Evolutionary conservation across 2,329 filamentous ascomycete genomes (phyloP), one percentile per base, ranked within the genome.

Genomic region (Aspergillus carbonarius): DNA sequence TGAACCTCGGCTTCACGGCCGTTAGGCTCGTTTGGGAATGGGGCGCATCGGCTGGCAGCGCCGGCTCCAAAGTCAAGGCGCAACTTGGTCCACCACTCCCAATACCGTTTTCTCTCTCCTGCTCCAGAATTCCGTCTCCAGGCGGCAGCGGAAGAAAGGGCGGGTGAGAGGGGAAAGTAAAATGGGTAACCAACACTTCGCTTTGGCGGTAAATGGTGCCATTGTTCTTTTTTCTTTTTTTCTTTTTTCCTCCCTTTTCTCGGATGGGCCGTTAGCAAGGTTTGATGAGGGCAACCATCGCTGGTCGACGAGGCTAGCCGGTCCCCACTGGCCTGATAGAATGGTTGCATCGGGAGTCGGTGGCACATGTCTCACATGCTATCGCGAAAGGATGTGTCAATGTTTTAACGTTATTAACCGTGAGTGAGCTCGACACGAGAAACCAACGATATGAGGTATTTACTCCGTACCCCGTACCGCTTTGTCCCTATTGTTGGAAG

Each of bases 351-450:
- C 46, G 52, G 46, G 44, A 23, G 42, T 54, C 23, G 27, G 44
- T 30, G 44, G 25, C 42, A 49, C 57, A 52, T 60, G 60, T 62
- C 58, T 62, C 60, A 62, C 60, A 60, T 62, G 60, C 37, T 54
- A 60, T 60, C 55, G 25, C 48, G 42, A 47, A 51, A 32, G 51
- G 52, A 57, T 49, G 39, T 55, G 46, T 54, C 51, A 46, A 42
- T 51, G 49, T 25, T 57, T 50, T 51, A 53, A 44, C 55, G 20
- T 53, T 53, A 44, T 53, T 53, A 35, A 18, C 23, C 40, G 12
- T 17, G 55, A 18, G 25, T 15, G n/a, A 34, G 18, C 30, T 34
- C 39, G 17, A 54, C 25, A 15, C 51, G 23, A 23, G 39, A 20
- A n/a, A 18, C 18, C 30, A 17, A 25, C 39, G 37, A 54, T 54